Evolutionary conservation across 805 yeast genomes (phyloP).

Genomic region (Clavispora carvajalis): DNA sequence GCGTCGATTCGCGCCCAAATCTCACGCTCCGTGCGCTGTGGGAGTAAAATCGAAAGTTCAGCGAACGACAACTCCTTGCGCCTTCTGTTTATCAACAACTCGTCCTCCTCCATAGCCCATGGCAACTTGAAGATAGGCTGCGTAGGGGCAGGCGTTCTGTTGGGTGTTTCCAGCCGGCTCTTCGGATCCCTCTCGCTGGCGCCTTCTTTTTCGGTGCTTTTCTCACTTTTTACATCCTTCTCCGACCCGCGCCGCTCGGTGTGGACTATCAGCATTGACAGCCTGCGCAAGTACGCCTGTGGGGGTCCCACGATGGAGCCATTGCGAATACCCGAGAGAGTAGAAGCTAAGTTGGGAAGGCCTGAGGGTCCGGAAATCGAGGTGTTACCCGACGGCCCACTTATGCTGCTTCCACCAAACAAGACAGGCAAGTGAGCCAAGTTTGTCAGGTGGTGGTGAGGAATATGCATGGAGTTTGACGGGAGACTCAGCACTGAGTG

Average conservation of each 20-base stretch:
- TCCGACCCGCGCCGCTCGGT: conserved; percentile 10
- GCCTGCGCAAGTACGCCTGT: conserved; percentile 14
- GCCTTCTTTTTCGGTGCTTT: conserved; percentile 1
- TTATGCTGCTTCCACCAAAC: conserved; percentile 37
- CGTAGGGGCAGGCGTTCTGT: conserved; percentile 1
- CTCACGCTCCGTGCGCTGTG: conserved; percentile 69
- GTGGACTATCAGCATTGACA: conserved; percentile 11
- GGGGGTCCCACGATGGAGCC: conserved; percentile 30
- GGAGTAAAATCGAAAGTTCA: conserved; percentile 68
- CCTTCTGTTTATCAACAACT: conserved; percentile 49
- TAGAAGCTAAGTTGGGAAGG: conserved; percentile 26
- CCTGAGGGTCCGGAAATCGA: conserved; percentile 35
- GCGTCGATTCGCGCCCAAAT: conserved; percentile 56
- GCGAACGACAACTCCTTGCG: conserved; percentile 59
- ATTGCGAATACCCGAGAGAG: conserved; percentile 36
- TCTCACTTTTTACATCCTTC: conserved; percentile 3
- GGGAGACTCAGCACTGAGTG: conserved; percentile 40
- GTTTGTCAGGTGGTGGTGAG: conserved; percentile 39
- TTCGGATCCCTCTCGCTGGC: conserved; percentile 2
- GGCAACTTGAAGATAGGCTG: conserved; percentile 28
- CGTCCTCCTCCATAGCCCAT: conserved; percentile 70
- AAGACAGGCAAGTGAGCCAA: conserved; percentile 40
- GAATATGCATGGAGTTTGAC: conserved; percentile 41
- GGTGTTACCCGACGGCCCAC: conserved; percentile 37
- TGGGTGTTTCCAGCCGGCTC: conserved; percentile 1